These are phyloP conservation scores for Pholiota conissans DNA, from an alignment of 768 basidiomycete genomes.

Conservation along the genomic window DNA sequence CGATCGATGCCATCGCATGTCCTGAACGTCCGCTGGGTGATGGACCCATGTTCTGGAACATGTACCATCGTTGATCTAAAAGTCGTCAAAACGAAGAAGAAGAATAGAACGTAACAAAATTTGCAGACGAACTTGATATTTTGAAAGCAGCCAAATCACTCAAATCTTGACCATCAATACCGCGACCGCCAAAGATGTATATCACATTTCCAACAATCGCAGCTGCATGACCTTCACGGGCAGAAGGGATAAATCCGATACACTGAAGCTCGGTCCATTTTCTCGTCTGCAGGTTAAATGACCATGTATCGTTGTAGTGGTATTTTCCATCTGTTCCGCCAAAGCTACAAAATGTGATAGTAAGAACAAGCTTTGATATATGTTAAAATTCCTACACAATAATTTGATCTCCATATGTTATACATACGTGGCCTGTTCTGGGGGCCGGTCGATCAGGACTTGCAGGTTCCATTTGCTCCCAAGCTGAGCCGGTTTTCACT, in stretches of 20 bases:
- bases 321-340: slow-evolving; percentile 98
- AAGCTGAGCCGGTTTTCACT: slow-evolving; percentile 84
- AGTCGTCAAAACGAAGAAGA: slow-evolving; percentile 4
- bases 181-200: slow-evolving; percentile 96
- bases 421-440: slow-evolving; percentile 90
- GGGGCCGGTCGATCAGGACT: slow-evolving; percentile 68
- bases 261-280: slow-evolving; percentile 92
- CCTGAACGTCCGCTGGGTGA: slow-evolving; percentile 90
- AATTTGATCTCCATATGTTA: slow-evolving; percentile 80
- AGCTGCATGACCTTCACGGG: slow-evolving; percentile 95
- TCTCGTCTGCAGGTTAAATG: slow-evolving; percentile 78
- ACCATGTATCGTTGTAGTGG: slow-evolving; percentile 99
- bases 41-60: slow-evolving; percentile 99
- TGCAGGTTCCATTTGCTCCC: slow-evolving; percentile 76
- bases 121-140: slow-evolving; percentile 78
- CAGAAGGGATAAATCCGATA: slow-evolving; percentile 95
- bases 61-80: slow-evolving; percentile 96
- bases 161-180: slow-evolving; percentile 95
- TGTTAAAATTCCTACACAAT: slow-evolving; percentile 60
- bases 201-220: slow-evolving; percentile 96
- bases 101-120: neutral
- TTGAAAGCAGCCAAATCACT: slow-evolving; percentile 96
- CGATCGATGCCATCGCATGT: slow-evolving; percentile 97
- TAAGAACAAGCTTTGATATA: slow-evolving; percentile 1
- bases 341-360: slow-evolving; percentile 52